Percentiles rank a stretch among this genome's conserved stretches.
These are phyloP conservation scores for Candida bentonensis DNA, from an alignment of 805 yeast species.

Conservation along the genomic window DNA sequence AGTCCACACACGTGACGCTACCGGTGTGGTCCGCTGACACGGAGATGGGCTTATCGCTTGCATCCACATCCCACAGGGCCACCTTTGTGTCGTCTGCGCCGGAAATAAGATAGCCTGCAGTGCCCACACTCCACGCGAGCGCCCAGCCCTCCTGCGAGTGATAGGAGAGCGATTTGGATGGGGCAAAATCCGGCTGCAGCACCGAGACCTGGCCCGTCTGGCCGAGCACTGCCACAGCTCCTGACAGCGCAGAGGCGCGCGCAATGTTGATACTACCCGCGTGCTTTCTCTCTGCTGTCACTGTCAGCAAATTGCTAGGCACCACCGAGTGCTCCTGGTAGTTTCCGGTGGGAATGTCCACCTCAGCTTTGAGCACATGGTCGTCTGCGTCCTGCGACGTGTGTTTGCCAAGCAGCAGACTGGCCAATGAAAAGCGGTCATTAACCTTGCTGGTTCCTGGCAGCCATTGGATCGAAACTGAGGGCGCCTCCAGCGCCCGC, in stretches of 20 bases:
- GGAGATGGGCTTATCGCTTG: constrained; percentile 28
- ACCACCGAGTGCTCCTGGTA: constrained; percentile 3
- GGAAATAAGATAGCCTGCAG: constrained; percentile 34
- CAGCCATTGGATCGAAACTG: constrained; percentile 46
- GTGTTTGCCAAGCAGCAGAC: constrained; percentile 51
- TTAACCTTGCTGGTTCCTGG: constrained; percentile 27
- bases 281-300: constrained; percentile 40
- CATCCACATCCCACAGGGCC: constrained; percentile 50
- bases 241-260: constrained; percentile 35
- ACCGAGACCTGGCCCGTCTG: constrained; percentile 23
- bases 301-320: constrained; percentile 19
- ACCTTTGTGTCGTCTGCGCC: constrained; percentile 56
- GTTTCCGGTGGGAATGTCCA: constrained; percentile 20
- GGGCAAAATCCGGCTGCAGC: constrained; percentile 10
- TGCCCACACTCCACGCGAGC: constrained; percentile 46
- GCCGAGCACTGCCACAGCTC: constrained; percentile 40
- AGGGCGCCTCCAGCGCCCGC: constrained; percentile 45
- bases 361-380: constrained; percentile 26
- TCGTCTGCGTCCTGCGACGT: constrained; percentile 44
- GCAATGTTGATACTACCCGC: constrained; percentile 55
- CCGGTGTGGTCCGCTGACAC: constrained; percentile 38
- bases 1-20: constrained; percentile 53
- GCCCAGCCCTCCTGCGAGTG: constrained; percentile 61
- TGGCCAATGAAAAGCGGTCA: constrained; percentile 20
- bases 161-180: constrained; percentile 27